These are phyloP conservation scores for Chaetomium sp. DNA, from an alignment of 2,329 filamentous ascomycete genomes.

Conservation along the genomic window DNA sequence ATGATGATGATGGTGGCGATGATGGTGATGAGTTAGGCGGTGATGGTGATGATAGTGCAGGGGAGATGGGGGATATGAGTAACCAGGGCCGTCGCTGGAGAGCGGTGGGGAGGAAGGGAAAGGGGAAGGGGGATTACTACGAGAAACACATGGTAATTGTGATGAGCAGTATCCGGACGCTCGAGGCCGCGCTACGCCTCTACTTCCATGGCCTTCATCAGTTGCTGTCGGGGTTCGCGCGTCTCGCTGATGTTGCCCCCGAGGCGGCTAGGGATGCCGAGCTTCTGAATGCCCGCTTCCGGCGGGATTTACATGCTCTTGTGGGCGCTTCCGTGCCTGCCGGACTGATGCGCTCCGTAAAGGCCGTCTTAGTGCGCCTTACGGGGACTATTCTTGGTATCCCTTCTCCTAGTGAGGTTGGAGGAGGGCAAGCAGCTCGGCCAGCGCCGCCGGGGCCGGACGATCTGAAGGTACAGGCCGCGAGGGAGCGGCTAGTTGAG, in stretches of 20 bases:
- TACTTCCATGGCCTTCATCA: conserved; percentile 59
- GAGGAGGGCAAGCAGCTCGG: conserved; percentile 15
- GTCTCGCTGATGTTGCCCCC: conserved; percentile 27
- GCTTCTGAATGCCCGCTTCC: conserved; percentile 51
- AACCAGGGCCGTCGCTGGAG: conserved; percentile 2
- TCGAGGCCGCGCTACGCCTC: conserved; percentile 61
- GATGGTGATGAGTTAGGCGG: conserved; percentile 3
- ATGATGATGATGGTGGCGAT: neutral
- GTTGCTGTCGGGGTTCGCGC: conserved; percentile 52
- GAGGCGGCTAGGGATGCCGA: conserved; percentile 44
- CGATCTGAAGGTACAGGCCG: conserved; percentile 41
- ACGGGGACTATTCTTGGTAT: conserved; percentile 53
- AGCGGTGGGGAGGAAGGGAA: neutral
- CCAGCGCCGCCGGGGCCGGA: conserved; percentile 35
- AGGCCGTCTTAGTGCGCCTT: conserved; percentile 56
- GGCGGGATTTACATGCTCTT: conserved; percentile 63
- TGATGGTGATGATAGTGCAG: neutral
- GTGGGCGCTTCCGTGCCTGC: conserved; percentile 64
- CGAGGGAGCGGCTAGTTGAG: conserved; percentile 55
- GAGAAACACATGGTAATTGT: conserved; percentile 52
- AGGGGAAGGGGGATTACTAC: conserved; percentile 35
- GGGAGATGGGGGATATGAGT: no score
- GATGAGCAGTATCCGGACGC: conserved; percentile 54
- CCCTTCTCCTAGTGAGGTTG: conserved; percentile 22
- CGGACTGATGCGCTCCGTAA: conserved; percentile 56